A percentile compares a stretch with the other conserved stretches of the same genome.
Conservation (phyloP, 805 yeast genomes). For the Candida sonorensis region DNA sequence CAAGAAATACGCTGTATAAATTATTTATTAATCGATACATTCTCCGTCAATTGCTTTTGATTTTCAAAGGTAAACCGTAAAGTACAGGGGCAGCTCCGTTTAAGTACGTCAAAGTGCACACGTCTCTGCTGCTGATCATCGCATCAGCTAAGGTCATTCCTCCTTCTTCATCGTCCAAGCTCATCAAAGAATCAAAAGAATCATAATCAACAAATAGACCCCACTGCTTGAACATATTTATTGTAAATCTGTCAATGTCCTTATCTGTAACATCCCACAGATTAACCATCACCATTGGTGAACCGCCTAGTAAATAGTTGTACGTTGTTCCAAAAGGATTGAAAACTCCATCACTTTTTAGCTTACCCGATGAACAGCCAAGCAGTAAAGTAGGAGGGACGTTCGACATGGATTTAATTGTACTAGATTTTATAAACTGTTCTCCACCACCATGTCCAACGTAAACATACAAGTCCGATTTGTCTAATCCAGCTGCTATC, state of each 20-base stretch:
- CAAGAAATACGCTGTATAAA: too few relatives aligned
- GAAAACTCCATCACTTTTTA: slow-evolving; percentile 49
- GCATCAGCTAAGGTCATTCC: slow-evolving; percentile 43
- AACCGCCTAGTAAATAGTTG: slow-evolving; percentile 72
- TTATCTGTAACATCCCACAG: slow-evolving; percentile 97
- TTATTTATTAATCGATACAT: neutral
- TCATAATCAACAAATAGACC: slow-evolving; percentile 41
- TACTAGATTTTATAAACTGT: slow-evolving; percentile 56
- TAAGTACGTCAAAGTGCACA: slow-evolving; percentile 62
- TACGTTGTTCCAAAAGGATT: slow-evolving; percentile 73
- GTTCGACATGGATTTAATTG: slow-evolving; percentile 35
- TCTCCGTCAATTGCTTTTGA: slow-evolving; percentile 7
- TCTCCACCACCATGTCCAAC: slow-evolving; percentile 98
- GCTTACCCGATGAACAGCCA: slow-evolving; percentile 86
- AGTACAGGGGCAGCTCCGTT: slow-evolving; percentile 93
- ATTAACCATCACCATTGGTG: slow-evolving; percentile 78
- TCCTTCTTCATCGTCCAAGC: neutral
- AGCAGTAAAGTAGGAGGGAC: slow-evolving; percentile 62
- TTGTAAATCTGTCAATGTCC: slow-evolving; percentile 79
- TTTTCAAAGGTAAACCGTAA: slow-evolving; percentile 71
- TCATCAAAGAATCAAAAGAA: slow-evolving; percentile 13
- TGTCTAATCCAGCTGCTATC: slow-evolving; percentile 35
- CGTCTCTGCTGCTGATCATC: slow-evolving; percentile 52
- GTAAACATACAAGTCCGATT: slow-evolving; percentile 55
- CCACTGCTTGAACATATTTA: slow-evolving; percentile 55